These are phyloP conservation scores for Fusarium guadeloupense DNA, from an alignment of 2,329 filamentous ascomycete genomes.

Conservation along the genomic window DNA sequence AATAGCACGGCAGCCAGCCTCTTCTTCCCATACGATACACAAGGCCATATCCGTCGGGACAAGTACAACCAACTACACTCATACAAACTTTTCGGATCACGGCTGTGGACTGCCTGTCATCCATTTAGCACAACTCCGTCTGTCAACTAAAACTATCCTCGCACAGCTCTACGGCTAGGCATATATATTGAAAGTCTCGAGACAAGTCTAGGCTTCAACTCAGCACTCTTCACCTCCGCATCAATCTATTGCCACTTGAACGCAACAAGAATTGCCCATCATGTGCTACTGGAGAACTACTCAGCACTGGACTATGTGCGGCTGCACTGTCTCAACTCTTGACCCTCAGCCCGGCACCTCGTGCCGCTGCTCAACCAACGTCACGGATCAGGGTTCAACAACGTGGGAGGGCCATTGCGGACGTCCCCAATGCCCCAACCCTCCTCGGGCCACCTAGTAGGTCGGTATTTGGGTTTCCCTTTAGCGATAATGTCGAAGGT, in stretches of 20 bases:
- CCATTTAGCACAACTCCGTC: slow-evolving; percentile 14
- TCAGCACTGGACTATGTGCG: slow-evolving; percentile 47
- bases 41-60: slow-evolving; percentile 35
- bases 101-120: slow-evolving; percentile 33
- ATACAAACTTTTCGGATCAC: slow-evolving; percentile 40
- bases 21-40: slow-evolving; percentile 31
- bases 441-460: slow-evolving; percentile 39
- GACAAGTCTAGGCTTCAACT: slow-evolving; percentile 5
- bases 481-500: background rate
- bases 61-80: slow-evolving; percentile 31
- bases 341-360: slow-evolving; percentile 44
- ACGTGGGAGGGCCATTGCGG: slow-evolving; percentile 48
- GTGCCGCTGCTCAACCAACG: slow-evolving; percentile 39
- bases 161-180: slow-evolving; percentile 16
- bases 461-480: slow-evolving; percentile 35
- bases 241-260: background rate
- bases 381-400: slow-evolving; percentile 43
- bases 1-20: slow-evolving; percentile 30
- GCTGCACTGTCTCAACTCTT: slow-evolving; percentile 41
- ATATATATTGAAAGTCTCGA: slow-evolving; percentile 26
- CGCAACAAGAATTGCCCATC: slow-evolving; percentile 15
- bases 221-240: background rate
- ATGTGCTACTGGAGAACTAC: slow-evolving; percentile 50
- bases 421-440: slow-evolving; percentile 46
- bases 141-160: slow-evolving; percentile 21